Evolutionary conservation across 305 asterid genomes (phyloP).

Genomic region (Solanum aculeatissimum): DNA sequence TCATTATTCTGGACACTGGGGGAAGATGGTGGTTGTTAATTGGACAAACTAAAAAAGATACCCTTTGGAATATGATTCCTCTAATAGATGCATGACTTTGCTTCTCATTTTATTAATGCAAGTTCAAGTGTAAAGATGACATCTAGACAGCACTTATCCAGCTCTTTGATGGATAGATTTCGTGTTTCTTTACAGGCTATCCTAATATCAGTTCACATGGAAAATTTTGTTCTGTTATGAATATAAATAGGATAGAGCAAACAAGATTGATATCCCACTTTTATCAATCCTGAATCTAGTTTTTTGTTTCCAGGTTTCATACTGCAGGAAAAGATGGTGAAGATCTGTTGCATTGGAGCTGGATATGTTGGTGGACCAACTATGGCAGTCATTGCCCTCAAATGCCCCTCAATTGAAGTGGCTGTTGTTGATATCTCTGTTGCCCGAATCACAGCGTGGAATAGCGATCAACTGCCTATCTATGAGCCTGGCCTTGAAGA

Average conservation of each 20-base stretch:
- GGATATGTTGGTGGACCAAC: constrained; percentile 46
- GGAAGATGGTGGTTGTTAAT: background rate
- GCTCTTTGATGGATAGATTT: background rate
- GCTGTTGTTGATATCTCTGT: constrained; percentile 34
- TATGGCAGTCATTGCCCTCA: constrained; percentile 39
- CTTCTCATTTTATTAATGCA: background rate
- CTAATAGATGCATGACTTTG: background rate
- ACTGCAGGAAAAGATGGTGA: constrained; percentile 17
- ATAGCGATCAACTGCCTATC: constrained; percentile 29
- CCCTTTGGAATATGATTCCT: background rate
- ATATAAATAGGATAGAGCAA: background rate
- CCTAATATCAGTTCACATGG: no score
- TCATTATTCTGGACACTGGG: background rate
- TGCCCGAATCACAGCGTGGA: constrained; percentile 29
- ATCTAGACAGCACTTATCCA: background rate
- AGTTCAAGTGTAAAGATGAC: background rate
- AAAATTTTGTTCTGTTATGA: background rate
- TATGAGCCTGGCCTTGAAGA: constrained; percentile 42
- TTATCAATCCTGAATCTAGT: background rate
- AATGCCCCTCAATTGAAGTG: constrained; percentile 29
- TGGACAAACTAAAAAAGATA: background rate
- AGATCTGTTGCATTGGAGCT: constrained; percentile 42
- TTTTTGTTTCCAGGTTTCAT: background rate
- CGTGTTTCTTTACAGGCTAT: background rate
- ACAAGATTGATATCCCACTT: background rate